phyloP scores from a whole-genome alignment of 2,329 filamentous ascomycete genomes.

The Ophiostoma sp. region DNA sequence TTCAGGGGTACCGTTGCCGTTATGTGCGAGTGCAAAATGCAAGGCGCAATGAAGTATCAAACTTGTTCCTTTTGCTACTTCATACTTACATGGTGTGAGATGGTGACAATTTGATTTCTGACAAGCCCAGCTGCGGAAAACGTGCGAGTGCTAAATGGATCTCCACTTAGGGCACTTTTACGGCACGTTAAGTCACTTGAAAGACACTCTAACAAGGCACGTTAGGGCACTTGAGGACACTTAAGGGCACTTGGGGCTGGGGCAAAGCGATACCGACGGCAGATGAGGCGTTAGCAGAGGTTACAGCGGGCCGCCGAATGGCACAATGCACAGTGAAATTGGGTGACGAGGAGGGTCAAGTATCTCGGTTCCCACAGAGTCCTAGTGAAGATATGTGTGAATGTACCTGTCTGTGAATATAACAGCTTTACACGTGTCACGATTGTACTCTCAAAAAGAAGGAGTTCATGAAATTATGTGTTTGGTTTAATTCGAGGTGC shows the following conservation, averaged over 20 bases:
- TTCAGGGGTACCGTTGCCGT: not conserved
- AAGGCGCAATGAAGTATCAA: not conserved
- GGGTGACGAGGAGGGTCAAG: not conserved
- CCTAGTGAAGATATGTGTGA: no score
- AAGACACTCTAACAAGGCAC: not conserved
- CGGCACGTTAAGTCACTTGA: not conserved
- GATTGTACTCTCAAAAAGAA: no score
- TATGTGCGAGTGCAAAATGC: not conserved
- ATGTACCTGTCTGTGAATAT: no score
- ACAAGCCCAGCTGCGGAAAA: not conserved
- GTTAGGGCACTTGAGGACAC: not conserved
- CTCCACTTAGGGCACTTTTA: not conserved
- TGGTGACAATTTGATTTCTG: not conserved
- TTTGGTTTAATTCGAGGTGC: no score
- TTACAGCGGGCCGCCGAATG: conserved; percentile 1
- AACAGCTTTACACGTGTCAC: no score
- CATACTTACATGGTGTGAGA: no score
- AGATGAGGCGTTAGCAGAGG: not conserved
- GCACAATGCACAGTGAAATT: not conserved
- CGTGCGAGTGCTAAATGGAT: not conserved
- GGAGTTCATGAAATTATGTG: no score
- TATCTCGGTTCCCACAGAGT: no score
- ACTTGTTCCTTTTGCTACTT: not conserved
- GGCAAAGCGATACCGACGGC: not conserved
- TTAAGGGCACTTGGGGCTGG: not conserved